phyloP scores from a whole-genome alignment of 192 early-diverging fungal species.

The Coemansia erecta region DNA sequence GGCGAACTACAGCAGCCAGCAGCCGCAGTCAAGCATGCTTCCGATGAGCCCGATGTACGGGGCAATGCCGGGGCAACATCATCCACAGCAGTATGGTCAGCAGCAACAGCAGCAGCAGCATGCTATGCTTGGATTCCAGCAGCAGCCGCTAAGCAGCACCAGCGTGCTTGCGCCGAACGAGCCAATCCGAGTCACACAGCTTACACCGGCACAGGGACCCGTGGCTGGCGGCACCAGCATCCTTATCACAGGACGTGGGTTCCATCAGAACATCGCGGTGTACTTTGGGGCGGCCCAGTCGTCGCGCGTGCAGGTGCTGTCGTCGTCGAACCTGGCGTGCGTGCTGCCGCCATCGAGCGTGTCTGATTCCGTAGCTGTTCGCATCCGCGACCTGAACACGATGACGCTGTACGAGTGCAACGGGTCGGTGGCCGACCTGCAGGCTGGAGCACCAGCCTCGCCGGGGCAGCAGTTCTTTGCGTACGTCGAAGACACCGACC shows the following conservation, averaged over 20 bases:
- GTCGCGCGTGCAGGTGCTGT: slow-evolving; percentile 73
- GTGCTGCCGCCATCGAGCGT: slow-evolving; percentile 72
- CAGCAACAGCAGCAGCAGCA: too few species aligned
- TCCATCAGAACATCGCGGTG: slow-evolving; percentile 71
- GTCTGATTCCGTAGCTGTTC: slow-evolving; percentile 64
- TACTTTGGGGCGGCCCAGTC: slow-evolving; percentile 80
- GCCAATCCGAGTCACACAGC: slow-evolving; percentile 58
- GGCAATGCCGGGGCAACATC: slow-evolving; percentile 4
- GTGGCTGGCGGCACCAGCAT: slow-evolving; percentile 83
- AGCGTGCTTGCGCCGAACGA: not conserved
- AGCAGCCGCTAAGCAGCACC: not conserved
- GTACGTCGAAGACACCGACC: slow-evolving; percentile 73
- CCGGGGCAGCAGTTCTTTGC: slow-evolving; percentile 36
- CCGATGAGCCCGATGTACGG: slow-evolving; percentile 8
- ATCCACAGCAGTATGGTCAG: too few species aligned
- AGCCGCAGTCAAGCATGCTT: not conserved
- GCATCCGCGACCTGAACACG: slow-evolving; percentile 31
- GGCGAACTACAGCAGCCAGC: slow-evolving; percentile 6
- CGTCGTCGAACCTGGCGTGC: slow-evolving; percentile 77
- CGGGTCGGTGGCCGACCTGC: not conserved
- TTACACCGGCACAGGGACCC: slow-evolving; percentile 84
- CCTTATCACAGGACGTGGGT: slow-evolving; percentile 78
- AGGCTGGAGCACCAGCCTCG: not conserved
- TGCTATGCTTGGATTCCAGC: not conserved
- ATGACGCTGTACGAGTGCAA: slow-evolving; percentile 40